These are phyloP conservation scores for Rhizophlyctis rosea DNA, from an alignment of 192 early-diverging fungal genomes.

Conservation along the genomic window DNA sequence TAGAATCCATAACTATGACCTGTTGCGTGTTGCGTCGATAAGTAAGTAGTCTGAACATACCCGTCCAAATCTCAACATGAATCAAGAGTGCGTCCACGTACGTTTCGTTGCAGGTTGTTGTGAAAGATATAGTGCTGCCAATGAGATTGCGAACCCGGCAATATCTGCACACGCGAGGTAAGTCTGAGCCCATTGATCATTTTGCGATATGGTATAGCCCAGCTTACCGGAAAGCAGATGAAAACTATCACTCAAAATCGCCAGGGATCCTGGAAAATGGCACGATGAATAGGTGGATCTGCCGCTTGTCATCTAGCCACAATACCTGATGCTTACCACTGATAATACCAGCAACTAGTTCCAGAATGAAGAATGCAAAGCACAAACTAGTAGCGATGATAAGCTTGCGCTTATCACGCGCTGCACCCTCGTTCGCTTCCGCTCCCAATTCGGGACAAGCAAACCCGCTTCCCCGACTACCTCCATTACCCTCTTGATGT, in stretches of 20 bases:
- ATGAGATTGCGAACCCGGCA: constrained; percentile 68
- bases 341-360: constrained; percentile 59
- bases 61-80: constrained; percentile 1
- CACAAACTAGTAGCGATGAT: constrained; percentile 57
- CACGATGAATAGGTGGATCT: background rate
- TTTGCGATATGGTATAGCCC: too few species aligned
- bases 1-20: constrained; percentile 69
- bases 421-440: background rate
- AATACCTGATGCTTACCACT: constrained; percentile 49
- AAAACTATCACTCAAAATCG: constrained; percentile 73
- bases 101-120: constrained; percentile 59
- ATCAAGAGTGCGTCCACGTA: constrained; percentile 31
- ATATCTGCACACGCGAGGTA: too few species aligned
- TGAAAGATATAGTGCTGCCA: constrained; percentile 63
- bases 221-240: constrained; percentile 72
- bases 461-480: too few species aligned
- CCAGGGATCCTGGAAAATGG: constrained; percentile 64
- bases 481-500: too few species aligned
- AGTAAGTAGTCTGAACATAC: too few species aligned
- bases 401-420: constrained; percentile 31
- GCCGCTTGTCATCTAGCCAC: background rate
- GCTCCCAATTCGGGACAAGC: constrained; percentile 13
- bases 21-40: too few species aligned
- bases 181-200: too few species aligned
- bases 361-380: constrained; percentile 59